A percentile compares a stretch with the other conserved stretches of the same genome.
Conservation (phyloP, 1,139 yeast species). For the Debaryomyces singareniensis region DNA sequence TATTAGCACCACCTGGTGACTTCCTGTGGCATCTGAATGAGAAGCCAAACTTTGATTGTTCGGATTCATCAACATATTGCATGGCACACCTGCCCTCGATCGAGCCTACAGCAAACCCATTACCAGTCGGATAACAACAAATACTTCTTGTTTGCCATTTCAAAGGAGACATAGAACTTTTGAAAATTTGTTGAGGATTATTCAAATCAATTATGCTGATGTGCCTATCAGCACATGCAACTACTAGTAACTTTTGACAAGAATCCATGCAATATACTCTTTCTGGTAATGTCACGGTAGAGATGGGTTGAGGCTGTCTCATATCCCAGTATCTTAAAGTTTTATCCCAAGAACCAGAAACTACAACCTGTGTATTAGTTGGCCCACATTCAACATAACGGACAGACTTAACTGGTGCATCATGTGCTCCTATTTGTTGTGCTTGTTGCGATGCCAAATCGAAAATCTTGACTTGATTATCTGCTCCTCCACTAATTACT, state of each 20-base stretch:
- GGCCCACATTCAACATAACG: constrained; percentile 82
- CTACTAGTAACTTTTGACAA: constrained; percentile 73
- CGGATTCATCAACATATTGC: constrained; percentile 81
- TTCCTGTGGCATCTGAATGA: constrained; percentile 93
- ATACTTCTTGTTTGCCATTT: constrained; percentile 86
- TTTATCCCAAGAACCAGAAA: constrained; percentile 96
- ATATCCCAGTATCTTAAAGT: constrained; percentile 92
- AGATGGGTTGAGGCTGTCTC: constrained; percentile 78
- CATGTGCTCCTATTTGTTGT: constrained; percentile 83
- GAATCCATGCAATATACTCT: constrained; percentile 89
- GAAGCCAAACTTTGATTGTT: constrained; percentile 68
- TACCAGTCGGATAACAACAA: constrained; percentile 81
- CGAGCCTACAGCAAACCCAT: constrained; percentile 89
- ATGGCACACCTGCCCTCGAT: constrained; percentile 98
- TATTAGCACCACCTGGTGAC: constrained; percentile 24
- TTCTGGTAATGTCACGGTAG: constrained; percentile 80
- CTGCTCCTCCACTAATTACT: constrained; percentile 89
- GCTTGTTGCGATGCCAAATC: constrained; percentile 80
- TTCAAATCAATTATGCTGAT: constrained; percentile 70
- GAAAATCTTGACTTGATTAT: constrained; percentile 78
- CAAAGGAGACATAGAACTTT: constrained; percentile 70
- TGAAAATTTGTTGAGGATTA: constrained; percentile 80
- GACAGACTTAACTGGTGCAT: constrained; percentile 70
- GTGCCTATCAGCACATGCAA: constrained; percentile 90
- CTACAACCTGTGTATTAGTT: constrained; percentile 73